Percentiles rank a stretch among this genome's conserved stretches.
These are phyloP conservation scores for Hydrangea macrophylla DNA, from an alignment of 148 eudicot genomes.

Conservation along the genomic window DNA sequence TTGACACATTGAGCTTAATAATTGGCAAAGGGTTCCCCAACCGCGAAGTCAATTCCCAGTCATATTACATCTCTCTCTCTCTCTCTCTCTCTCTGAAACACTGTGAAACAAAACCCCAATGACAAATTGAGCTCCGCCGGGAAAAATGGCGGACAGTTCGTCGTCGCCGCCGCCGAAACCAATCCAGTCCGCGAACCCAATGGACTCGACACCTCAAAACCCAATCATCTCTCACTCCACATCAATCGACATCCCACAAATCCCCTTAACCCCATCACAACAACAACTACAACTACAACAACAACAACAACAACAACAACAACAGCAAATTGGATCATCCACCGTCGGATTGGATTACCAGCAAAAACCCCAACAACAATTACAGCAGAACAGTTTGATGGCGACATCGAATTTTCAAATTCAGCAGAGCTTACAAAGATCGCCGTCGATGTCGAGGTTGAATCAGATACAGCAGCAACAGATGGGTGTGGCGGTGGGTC, in stretches of 20 bases:
- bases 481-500: constrained; percentile 30
- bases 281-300: no score
- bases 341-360: constrained; percentile 17
- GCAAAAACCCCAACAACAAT: constrained; percentile 27
- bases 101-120: no score
- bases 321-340: constrained; percentile 15
- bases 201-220: constrained; percentile 32
- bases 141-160: constrained; percentile 48
- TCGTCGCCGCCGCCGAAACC: constrained; percentile 43
- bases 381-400: constrained; percentile 26
- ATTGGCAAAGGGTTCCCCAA: no score
- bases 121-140: no score
- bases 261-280: constrained; percentile 27
- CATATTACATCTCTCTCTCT: no score
- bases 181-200: constrained; percentile 40
- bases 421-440: constrained; percentile 28
- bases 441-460: constrained; percentile 27
- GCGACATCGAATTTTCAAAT: constrained; percentile 24
- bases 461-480: constrained; percentile 30
- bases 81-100: no score
- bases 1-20: no score
- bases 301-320: no score
- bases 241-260: constrained; percentile 45
- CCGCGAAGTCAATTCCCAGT: no score
- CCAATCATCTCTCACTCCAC: constrained; percentile 46